Conservation (phyloP, 805 yeast species). For the Phaffomyces thermotolerans region DNA sequence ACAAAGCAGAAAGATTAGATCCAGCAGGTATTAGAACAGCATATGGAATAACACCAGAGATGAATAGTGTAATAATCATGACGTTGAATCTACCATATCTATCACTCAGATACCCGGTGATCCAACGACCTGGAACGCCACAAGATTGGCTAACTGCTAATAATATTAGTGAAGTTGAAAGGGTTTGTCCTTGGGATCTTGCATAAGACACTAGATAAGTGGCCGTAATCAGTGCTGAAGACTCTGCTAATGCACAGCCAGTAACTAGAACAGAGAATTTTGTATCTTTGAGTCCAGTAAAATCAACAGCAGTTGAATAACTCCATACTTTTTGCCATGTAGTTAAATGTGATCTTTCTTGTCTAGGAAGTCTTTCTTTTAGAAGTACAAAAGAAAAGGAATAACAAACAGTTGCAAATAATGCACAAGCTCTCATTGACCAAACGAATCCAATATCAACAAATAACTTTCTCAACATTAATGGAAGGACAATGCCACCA, state of each 20-base stretch:
- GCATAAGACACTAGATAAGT: slow-evolving; percentile 49
- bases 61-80: slow-evolving; percentile 31
- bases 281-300: slow-evolving; percentile 34
- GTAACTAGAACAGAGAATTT: slow-evolving; percentile 36
- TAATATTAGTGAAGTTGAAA: slow-evolving; percentile 35
- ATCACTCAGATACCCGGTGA: slow-evolving; percentile 37
- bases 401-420: slow-evolving; percentile 34
- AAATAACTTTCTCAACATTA: slow-evolving; percentile 42
- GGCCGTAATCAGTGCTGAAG: slow-evolving; percentile 35
- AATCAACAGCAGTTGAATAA: slow-evolving; percentile 25
- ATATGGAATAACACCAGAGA: slow-evolving; percentile 26
- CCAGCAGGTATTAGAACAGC: slow-evolving; percentile 34
- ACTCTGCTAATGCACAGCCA: slow-evolving; percentile 42
- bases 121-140: slow-evolving; percentile 39
- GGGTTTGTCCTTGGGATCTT: slow-evolving; percentile 34
- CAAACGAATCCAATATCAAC: slow-evolving; percentile 42
- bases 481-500: slow-evolving; percentile 49
- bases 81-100: slow-evolving; percentile 47
- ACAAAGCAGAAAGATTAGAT: slow-evolving; percentile 26
- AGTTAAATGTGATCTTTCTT: slow-evolving; percentile 18
- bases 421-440: slow-evolving; percentile 48
- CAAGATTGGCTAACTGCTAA: slow-evolving; percentile 38
- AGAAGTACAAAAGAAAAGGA: slow-evolving; percentile 27
- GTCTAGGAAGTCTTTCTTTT: slow-evolving; percentile 34
- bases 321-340: slow-evolving; percentile 23